These are phyloP conservation scores for Litchi chinensis DNA, from an alignment of 345 rosid genomes.

Conservation along the genomic window DNA sequence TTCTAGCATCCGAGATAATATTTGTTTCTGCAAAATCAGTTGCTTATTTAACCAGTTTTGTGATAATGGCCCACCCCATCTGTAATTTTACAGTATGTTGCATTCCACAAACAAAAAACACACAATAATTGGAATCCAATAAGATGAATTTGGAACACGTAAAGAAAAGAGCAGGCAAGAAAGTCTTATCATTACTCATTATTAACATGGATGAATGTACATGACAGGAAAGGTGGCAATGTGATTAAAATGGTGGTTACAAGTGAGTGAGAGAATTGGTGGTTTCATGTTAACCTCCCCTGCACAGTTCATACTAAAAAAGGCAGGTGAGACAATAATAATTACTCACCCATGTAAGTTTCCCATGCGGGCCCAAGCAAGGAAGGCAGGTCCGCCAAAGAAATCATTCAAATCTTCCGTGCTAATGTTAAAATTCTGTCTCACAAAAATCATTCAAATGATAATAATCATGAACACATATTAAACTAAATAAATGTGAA, in stretches of 20 bases:
- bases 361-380: constrained; percentile 99
- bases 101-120: neutral
- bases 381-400: constrained; percentile 98
- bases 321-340: neutral
- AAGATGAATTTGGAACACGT: neutral
- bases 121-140: neutral
- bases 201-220: neutral
- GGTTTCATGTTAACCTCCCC: neutral
- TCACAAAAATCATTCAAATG: constrained; percentile 19
- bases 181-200: neutral
- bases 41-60: constrained; percentile 85
- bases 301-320: neutral
- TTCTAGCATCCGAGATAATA: constrained; percentile 80
- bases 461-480: neutral
- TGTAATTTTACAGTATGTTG: constrained; percentile 30
- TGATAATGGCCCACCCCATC: constrained; percentile 97
- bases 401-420: constrained; percentile 70
- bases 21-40: constrained; percentile 74
- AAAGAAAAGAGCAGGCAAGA: neutral
- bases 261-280: neutral
- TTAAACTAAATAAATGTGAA: neutral
- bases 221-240: neutral
- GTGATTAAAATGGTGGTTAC: neutral
- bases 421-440: constrained; percentile 75
- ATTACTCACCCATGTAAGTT: constrained; percentile 81